Conservation (phyloP, 805 yeast genomes). For the Kodamaea restingae region DNA sequence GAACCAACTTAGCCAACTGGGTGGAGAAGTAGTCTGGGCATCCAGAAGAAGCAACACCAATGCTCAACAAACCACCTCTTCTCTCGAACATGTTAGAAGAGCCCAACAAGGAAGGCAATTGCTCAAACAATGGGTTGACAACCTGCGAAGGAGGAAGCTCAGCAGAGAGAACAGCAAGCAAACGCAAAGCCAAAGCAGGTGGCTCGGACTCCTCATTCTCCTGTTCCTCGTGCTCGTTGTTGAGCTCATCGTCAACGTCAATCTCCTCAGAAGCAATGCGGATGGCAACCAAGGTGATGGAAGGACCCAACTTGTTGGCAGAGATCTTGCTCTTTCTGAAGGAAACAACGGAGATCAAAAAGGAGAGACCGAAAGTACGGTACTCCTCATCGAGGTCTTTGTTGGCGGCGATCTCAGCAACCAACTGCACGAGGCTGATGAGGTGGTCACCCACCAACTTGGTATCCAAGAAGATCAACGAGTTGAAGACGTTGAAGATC, state of each 20-base stretch:
- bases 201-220: slow-evolving; percentile 91
- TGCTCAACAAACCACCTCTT: slow-evolving; percentile 79
- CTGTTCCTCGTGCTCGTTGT: slow-evolving; percentile 81
- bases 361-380: slow-evolving; percentile 79
- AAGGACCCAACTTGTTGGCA: slow-evolving; percentile 79
- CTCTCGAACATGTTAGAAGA: slow-evolving; percentile 70
- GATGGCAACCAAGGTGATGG: slow-evolving; percentile 67
- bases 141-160: slow-evolving; percentile 93
- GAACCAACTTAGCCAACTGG: slow-evolving; percentile 69
- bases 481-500: slow-evolving; percentile 81
- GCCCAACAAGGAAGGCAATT: slow-evolving; percentile 49
- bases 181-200: slow-evolving; percentile 69
- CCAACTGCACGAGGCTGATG: slow-evolving; percentile 61
- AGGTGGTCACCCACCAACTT: slow-evolving; percentile 75
- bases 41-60: slow-evolving; percentile 83
- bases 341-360: slow-evolving; percentile 72
- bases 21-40: slow-evolving; percentile 88
- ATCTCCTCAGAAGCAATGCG: slow-evolving; percentile 71
- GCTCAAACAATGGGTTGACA: slow-evolving; percentile 70
- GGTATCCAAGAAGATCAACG: slow-evolving; percentile 70
- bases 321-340: slow-evolving; percentile 78
- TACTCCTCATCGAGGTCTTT: slow-evolving; percentile 68
- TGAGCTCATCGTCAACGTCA: slow-evolving; percentile 73
- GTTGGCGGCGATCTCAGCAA: slow-evolving; percentile 72
- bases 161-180: slow-evolving; percentile 71